These are phyloP conservation scores for Tuber calosporum DNA, from an alignment of 495 filamentous ascomycete species.

Conservation along the genomic window DNA sequence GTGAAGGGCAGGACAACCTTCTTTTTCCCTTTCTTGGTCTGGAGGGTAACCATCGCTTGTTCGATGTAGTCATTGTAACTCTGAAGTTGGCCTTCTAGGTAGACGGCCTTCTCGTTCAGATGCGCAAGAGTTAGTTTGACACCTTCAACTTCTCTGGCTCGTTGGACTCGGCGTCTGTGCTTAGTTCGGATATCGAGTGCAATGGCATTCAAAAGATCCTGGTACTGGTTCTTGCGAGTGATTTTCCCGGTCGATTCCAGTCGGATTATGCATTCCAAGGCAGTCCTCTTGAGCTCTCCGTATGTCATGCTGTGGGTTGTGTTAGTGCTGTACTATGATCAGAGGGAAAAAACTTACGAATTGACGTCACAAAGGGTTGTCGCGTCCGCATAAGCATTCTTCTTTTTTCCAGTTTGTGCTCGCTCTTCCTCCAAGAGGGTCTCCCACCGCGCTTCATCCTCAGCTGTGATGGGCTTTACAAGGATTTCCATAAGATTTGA, in stretches of 20 bases:
- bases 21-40: conserved; percentile 95
- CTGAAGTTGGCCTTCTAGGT: conserved; percentile 89
- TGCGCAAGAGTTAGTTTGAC: conserved; percentile 75
- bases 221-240: conserved; percentile 85
- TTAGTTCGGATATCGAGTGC: conserved; percentile 95
- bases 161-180: conserved; percentile 81
- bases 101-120: conserved; percentile 83
- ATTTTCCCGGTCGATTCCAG: conserved; percentile 80
- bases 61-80: conserved; percentile 99
- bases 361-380: conserved; percentile 80
- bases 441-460: conserved; percentile 87
- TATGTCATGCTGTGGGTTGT: conserved; percentile 62
- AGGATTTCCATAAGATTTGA: conserved; percentile 88
- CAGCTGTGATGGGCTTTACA: conserved; percentile 73
- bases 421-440: conserved; percentile 77
- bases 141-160: conserved; percentile 81
- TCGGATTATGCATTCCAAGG: conserved; percentile 85
- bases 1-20: conserved; percentile 94
- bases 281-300: conserved; percentile 81
- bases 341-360: conserved; percentile 24
- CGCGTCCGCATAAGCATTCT: conserved; percentile 83
- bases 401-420: conserved; percentile 54
- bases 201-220: conserved; percentile 93
- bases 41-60: conserved; percentile 96
- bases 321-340: conserved; percentile 19